Conservation (phyloP, 1,139 yeast genomes). For the Hemisphaericaspora xylofermentans region DNA sequence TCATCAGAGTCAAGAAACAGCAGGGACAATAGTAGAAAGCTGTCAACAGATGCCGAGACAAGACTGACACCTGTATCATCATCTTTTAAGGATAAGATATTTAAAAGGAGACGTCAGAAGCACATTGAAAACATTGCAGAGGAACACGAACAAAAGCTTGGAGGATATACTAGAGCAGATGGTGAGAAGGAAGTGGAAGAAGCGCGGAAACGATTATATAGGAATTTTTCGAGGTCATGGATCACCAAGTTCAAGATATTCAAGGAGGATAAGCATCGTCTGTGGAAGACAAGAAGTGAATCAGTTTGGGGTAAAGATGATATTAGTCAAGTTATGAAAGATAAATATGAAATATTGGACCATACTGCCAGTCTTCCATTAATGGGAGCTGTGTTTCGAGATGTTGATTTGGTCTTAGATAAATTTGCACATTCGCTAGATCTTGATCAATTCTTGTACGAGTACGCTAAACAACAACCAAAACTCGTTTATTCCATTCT, state of each 20-base stretch:
- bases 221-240: slow-evolving; percentile 72
- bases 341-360: slow-evolving; percentile 37
- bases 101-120: slow-evolving; percentile 3
- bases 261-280: slow-evolving; percentile 22
- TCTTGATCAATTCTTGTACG: slow-evolving; percentile 36
- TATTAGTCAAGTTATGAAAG: slow-evolving; percentile 28
- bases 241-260: slow-evolving; percentile 37
- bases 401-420: slow-evolving; percentile 32
- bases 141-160: background rate
- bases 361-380: slow-evolving; percentile 38
- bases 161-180: slow-evolving; percentile 19
- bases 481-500: slow-evolving; percentile 40
- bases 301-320: slow-evolving; percentile 39
- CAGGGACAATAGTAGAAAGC: background rate
- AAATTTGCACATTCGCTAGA: slow-evolving; percentile 27
- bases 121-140: slow-evolving; percentile 2
- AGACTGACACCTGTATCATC: slow-evolving; percentile 2
- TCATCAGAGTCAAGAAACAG: background rate
- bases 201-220: slow-evolving; percentile 37
- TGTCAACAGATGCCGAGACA: background rate
- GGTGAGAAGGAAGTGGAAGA: slow-evolving; percentile 29
- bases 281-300: slow-evolving; percentile 28
- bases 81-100: slow-evolving; percentile 9
- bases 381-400: slow-evolving; percentile 30
- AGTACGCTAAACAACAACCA: slow-evolving; percentile 44